Percentiles rank a stretch among this genome's conserved stretches.
phyloP scores from a whole-genome alignment of 306 rosid species.

The Medicago lupulina region DNA sequence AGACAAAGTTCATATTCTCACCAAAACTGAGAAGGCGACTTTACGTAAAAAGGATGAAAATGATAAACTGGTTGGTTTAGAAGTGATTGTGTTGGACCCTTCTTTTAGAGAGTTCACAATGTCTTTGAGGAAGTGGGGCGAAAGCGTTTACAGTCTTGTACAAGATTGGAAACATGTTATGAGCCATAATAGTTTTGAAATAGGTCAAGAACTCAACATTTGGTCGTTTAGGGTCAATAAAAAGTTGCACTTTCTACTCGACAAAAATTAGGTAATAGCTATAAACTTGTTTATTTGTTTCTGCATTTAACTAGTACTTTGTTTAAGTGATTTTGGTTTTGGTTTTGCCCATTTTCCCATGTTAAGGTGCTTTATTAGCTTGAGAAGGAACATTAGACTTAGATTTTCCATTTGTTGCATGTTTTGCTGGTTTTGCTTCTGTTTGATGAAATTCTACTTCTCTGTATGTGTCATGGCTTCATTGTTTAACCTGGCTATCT shows the following conservation, averaged over 20 bases:
- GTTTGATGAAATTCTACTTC: background rate
- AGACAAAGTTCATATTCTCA: background rate
- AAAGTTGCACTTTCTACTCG: background rate
- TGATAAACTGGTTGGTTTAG: background rate
- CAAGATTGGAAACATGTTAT: background rate
- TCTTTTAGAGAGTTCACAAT: background rate
- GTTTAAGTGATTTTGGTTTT: too few species aligned
- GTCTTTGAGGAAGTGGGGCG: background rate
- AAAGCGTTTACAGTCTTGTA: constrained; percentile 3
- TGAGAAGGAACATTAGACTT: too few species aligned
- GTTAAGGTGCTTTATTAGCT: too few species aligned
- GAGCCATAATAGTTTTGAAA: background rate
- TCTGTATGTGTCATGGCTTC: too few species aligned
- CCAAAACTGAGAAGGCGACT: background rate
- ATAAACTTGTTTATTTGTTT: too few species aligned
- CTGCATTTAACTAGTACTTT: too few species aligned
- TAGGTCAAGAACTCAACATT: background rate
- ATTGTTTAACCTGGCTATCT: too few species aligned
- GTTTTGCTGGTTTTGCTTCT: background rate
- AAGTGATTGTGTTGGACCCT: background rate
- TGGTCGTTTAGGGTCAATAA: background rate
- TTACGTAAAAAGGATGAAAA: background rate
- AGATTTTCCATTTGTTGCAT: too few species aligned
- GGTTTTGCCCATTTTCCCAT: too few species aligned
- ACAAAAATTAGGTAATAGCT: too few species aligned